phyloP scores from a whole-genome alignment of 139 green algal species.

The Micractinium sp. region DNA sequence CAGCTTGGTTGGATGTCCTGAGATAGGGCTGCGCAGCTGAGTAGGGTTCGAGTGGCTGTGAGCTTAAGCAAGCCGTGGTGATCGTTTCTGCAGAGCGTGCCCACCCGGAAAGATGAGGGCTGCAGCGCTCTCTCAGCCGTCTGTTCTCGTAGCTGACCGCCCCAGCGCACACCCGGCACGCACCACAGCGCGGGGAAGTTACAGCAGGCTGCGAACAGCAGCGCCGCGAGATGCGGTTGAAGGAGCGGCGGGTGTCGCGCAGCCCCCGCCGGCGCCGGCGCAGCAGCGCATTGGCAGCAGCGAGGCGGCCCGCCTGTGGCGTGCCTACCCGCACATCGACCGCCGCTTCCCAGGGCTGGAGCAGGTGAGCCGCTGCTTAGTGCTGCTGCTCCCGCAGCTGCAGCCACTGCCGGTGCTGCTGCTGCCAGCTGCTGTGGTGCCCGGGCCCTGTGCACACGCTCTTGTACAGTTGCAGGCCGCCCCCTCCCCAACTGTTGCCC shows the following conservation, averaged over 20 bases:
- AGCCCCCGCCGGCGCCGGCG: neutral
- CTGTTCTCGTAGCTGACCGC: too few relatives aligned
- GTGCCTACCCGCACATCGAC: neutral
- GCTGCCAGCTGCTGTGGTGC: neutral
- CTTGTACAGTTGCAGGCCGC: neutral
- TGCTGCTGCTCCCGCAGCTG: neutral
- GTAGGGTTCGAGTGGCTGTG: too few relatives aligned
- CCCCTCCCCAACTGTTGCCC: too few relatives aligned
- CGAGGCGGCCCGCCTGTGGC: neutral
- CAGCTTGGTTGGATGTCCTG: too few relatives aligned
- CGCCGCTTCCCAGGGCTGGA: constrained; percentile 2
- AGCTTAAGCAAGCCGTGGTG: too few relatives aligned
- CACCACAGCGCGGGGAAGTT: too few relatives aligned
- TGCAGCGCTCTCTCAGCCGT: too few relatives aligned
- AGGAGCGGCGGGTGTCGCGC: neutral
- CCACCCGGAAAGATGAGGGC: too few relatives aligned
- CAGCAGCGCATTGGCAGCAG: neutral
- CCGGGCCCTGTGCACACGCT: neutral
- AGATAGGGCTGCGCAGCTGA: too few relatives aligned
- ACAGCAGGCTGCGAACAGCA: neutral
- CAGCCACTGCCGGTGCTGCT: neutral
- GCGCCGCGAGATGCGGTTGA: neutral
- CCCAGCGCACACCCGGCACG: too few relatives aligned
- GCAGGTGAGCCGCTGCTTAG: neutral
- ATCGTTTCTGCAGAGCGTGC: too few relatives aligned